Evolutionary conservation across 2,329 filamentous ascomycete genomes (phyloP), one percentile per base, ranked within the genome.

Genomic region (Monascus ruber): DNA sequence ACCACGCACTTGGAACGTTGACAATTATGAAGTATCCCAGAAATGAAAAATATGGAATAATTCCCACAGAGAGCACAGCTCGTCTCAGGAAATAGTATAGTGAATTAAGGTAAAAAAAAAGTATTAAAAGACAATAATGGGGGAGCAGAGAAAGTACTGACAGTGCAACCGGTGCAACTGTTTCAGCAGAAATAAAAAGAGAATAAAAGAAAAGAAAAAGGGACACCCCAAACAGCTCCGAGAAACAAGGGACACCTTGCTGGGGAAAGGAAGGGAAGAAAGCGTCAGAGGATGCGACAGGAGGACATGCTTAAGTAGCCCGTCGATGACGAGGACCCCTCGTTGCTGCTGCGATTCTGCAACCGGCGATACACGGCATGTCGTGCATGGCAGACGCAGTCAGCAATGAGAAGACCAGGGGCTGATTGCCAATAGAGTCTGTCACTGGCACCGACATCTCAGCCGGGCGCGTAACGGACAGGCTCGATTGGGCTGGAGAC

Each of bases 171-270:
- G 48, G 52, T 55, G 54, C 60, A 63, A 51, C 60, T 59, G 63
- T 59, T 63, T 58, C 59, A 57, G 41, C 52, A 53, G 57, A 53
- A 52, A 58, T 54, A 47, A 46, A 54, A 50, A 49, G 64, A 34
- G 34, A 70, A 68, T 69, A 71, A 57, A 53, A 53, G 55, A 24
- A 34, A 35, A 26, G 34, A 24, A 10, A 29, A 36, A 28, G 34
- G 17, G 17, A 34, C 6, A 34, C 33, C 3, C 10, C 33, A 34
- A 57, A 54, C 53, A 50, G 53, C 48, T 10, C 3, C 44, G 49
- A 47, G 46, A 49, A 45, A 58, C 49, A 63, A 62, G 69, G 17
- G 17, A 70, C 56, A 68, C 69, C 78, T 83, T 83, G 79, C 79
- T 81, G 71, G 71, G 71, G 77, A 76, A 68, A 67, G 58, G 56